Percentiles rank a stretch among this genome's conserved stretches.
Conservation (phyloP, 2,329 filamentous ascomycete genomes). For the Diplodia seriata region DNA sequence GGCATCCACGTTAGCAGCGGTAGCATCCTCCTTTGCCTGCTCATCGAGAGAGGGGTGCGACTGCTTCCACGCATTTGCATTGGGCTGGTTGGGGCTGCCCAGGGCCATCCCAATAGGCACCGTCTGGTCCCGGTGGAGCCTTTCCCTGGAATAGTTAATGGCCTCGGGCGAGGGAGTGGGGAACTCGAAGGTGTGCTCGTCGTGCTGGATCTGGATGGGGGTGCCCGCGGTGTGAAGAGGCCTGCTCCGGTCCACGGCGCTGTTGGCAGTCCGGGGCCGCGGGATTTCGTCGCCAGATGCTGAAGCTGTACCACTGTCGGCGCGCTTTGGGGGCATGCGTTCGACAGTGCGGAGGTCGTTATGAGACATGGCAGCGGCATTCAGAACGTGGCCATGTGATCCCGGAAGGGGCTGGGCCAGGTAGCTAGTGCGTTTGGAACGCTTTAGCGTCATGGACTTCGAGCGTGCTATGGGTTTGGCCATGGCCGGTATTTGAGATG, state of each 20-base stretch:
- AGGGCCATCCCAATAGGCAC: conserved; percentile 50
- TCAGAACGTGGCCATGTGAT: conserved; percentile 9
- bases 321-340: conserved; percentile 24
- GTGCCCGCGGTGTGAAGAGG: conserved; percentile 47
- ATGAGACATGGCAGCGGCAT: conserved; percentile 7
- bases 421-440: conserved; percentile 27
- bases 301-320: conserved; percentile 41
- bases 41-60: conserved; percentile 36
- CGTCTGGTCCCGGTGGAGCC: conserved; percentile 36
- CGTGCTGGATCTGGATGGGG: conserved; percentile 36
- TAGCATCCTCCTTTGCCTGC: neutral
- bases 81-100: conserved; percentile 46
- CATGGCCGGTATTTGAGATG: conserved; percentile 43
- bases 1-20: conserved; percentile 5
- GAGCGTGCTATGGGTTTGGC: conserved; percentile 48
- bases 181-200: conserved; percentile 40
- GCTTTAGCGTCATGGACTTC: conserved; percentile 38
- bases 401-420: conserved; percentile 15
- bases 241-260: conserved; percentile 43
- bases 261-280: conserved; percentile 47
- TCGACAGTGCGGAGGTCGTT: conserved; percentile 12
- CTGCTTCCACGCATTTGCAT: conserved; percentile 39
- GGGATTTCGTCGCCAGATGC: conserved; percentile 45
- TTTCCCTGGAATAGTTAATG: conserved; percentile 43
- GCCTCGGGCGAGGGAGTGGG: conserved; percentile 42